phyloP scores from a whole-genome alignment of 495 filamentous ascomycete species.

The Clavariopsis aquatica region DNA sequence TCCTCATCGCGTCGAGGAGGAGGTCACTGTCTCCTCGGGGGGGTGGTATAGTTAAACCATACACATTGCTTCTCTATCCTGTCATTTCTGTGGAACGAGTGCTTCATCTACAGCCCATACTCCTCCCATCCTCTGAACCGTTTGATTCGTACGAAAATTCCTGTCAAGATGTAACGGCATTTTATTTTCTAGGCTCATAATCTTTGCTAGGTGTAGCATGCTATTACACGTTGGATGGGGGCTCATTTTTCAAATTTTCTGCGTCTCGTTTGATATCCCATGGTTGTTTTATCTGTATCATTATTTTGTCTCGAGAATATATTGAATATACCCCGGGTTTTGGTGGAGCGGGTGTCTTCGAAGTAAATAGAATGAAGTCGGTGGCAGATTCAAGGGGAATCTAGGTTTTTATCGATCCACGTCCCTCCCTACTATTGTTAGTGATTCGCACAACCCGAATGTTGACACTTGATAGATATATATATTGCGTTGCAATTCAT shows the following conservation, averaged over 20 bases:
- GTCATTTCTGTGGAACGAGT: background rate
- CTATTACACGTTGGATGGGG: background rate
- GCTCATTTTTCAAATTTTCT: background rate
- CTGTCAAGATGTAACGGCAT: background rate
- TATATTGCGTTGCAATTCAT: too few relatives aligned
- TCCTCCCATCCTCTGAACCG: background rate
- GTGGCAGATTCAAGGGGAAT: too few relatives aligned
- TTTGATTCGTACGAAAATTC: background rate
- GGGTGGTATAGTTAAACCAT: constrained; percentile 73
- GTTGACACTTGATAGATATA: too few relatives aligned
- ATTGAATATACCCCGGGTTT: background rate
- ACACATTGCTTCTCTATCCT: background rate
- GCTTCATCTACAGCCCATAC: background rate
- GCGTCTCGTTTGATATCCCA: background rate
- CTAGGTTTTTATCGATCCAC: too few relatives aligned
- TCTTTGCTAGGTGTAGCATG: background rate
- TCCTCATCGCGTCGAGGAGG: constrained; percentile 70
- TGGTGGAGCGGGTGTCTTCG: background rate
- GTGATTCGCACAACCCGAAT: background rate
- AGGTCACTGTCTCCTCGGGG: constrained; percentile 55
- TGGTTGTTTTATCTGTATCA: background rate
- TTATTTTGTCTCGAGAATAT: background rate
- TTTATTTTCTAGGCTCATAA: background rate
- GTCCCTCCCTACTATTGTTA: too few relatives aligned
- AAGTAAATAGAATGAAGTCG: background rate